Percentiles rank a stretch among this genome's conserved stretches.
These are phyloP conservation scores for Diaporthe amygdali DNA, from an alignment of 2,329 filamentous ascomycete species.

Conservation along the genomic window DNA sequence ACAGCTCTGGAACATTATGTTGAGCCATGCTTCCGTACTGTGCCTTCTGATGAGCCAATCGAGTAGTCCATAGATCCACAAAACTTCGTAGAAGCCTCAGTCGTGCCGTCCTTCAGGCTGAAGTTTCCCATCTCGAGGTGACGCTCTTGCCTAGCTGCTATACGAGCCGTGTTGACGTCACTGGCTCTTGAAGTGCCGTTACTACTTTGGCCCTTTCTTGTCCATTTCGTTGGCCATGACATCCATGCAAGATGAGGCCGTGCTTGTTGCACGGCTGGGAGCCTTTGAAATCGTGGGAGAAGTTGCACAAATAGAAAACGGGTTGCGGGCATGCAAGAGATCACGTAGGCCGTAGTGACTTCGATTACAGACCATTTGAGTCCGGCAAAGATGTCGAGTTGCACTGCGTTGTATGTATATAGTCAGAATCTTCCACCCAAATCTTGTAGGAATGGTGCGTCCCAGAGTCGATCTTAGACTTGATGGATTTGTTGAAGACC, in stretches of 20 bases:
- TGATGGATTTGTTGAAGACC: background rate
- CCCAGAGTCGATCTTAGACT: background rate
- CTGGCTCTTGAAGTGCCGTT: background rate
- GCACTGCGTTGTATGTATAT: background rate
- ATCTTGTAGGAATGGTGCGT: background rate
- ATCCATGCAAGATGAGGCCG: background rate
- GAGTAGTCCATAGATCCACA: background rate
- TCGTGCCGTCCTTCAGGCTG: background rate
- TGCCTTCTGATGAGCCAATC: background rate
- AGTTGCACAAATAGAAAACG: background rate
- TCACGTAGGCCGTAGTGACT: background rate
- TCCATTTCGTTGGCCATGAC: background rate
- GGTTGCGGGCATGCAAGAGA: background rate
- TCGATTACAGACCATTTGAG: background rate
- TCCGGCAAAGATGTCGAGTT: background rate
- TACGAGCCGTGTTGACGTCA: background rate
- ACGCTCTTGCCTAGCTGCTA: background rate
- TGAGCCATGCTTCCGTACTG: background rate
- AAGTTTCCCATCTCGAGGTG: background rate
- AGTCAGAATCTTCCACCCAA: background rate
- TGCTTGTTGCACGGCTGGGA: background rate
- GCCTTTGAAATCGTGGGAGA: background rate
- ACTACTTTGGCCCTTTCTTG: background rate
- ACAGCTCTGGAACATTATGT: background rate
- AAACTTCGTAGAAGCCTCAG: background rate